Conservation (phyloP, 768 basidiomycete genomes). For the Boletus eberwhitei region DNA sequence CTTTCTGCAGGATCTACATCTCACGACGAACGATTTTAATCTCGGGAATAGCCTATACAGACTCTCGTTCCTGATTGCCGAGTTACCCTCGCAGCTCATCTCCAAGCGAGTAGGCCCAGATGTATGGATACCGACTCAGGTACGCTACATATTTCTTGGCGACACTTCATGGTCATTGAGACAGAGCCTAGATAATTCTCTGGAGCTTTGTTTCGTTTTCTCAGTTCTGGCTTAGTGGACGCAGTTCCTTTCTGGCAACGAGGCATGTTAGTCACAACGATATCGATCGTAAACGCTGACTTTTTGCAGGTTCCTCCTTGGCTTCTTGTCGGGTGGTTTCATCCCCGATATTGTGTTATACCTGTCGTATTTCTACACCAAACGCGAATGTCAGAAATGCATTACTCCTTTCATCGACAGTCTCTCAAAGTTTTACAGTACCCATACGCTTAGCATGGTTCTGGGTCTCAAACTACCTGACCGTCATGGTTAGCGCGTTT, state of each 20-base stretch:
- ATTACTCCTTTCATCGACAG: background rate
- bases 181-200: conserved; percentile 41
- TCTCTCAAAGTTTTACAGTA: background rate
- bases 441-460: conserved; percentile 57
- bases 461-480: conserved; percentile 58
- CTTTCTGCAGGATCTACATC: conserved; percentile 55
- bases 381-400: background rate
- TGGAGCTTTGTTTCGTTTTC: conserved; percentile 56
- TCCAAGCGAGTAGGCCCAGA: conserved; percentile 69
- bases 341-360: conserved; percentile 44
- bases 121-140: conserved; percentile 62
- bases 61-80: conserved; percentile 46
- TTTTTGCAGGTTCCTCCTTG: conserved; percentile 43
- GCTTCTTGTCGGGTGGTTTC: conserved; percentile 63
- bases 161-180: background rate
- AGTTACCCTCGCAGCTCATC: conserved; percentile 65
- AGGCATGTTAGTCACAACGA: conserved; percentile 29
- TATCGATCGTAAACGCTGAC: background rate
- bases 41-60: conserved; percentile 60
- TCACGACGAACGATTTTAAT: conserved; percentile 65
- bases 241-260: conserved; percentile 52
- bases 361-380: conserved; percentile 1
- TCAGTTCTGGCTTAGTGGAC: conserved; percentile 58
- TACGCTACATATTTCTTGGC: conserved; percentile 10
- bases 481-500: conserved; percentile 56